Conservation (phyloP, 805 yeast genomes). For the Schwanniomyces occidentalis region DNA sequence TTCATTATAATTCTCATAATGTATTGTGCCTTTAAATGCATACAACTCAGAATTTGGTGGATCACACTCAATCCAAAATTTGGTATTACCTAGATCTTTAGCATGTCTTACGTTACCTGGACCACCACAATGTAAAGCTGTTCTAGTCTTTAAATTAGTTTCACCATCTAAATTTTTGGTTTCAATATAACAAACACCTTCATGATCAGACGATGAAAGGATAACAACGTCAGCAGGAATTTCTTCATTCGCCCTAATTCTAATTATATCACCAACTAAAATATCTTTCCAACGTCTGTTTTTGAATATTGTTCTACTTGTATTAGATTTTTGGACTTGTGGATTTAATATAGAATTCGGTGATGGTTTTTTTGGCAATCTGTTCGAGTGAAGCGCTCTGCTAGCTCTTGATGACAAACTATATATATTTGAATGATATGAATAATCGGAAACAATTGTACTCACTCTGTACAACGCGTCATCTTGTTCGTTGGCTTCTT, state of each 20-base stretch:
- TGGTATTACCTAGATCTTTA: constrained; percentile 55
- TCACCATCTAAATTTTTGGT: constrained; percentile 86
- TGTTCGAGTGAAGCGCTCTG: constrained; percentile 8
- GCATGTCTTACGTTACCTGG: constrained; percentile 49
- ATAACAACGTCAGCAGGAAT: constrained; percentile 74
- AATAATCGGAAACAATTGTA: constrained; percentile 36
- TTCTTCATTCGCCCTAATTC: constrained; percentile 74
- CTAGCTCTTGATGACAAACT: constrained; percentile 7
- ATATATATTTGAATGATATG: constrained; percentile 9
- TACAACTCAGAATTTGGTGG: constrained; percentile 69
- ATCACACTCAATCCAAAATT: constrained; percentile 68
- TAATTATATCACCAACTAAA: constrained; percentile 69
- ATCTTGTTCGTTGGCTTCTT: constrained; percentile 24
- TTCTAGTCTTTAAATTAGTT: constrained; percentile 66
- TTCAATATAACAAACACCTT: constrained; percentile 73
- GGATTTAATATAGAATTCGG: constrained; percentile 26
- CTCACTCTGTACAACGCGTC: constrained; percentile 36
- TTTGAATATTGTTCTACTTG: constrained; percentile 29
- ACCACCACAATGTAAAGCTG: constrained; percentile 54
- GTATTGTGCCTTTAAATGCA: constrained; percentile 64
- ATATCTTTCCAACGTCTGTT: constrained; percentile 68
- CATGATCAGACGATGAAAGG: constrained; percentile 64
- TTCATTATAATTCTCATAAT: constrained; percentile 45
- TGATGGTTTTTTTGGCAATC: constrained; percentile 11
- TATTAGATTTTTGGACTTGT: constrained; percentile 4